Base-by-base conservation (phyloP, 106 monocot species). In the Dioscorea alata region DNA sequence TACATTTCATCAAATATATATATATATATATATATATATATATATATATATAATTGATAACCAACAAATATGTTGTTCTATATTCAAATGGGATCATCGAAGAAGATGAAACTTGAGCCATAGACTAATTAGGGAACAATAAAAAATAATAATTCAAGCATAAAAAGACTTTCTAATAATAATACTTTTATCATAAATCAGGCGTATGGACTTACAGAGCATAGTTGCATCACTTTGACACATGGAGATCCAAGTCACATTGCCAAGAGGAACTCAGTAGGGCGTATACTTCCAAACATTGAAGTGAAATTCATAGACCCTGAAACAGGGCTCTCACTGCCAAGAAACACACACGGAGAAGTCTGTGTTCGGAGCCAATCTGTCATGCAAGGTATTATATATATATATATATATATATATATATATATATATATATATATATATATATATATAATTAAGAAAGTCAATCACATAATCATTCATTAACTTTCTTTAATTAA, bases 191-290 rank as follows among this genome's bases (percentile, higher is more conserved):
- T 42, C 6, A 0, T 42, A 28, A 1, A 10, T 50, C 57, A 87
- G 88, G 90, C 94, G 23, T 92, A 97, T 63, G 96, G 96, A n/a
- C 69, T 97, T 16, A 92, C 96, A 10, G 96, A 97, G 76, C 96
- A 97, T 34, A 97, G 89, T 66, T 97, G 96, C 92, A 97, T 97
- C 33, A 92, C 96, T 0, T 66, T 92, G 16, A 97, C 78, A 13
- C 96, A 97, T 72, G 79, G 83, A 12, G 84, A 85, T 67, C 83
- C 83, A n/a, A 80, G 53, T 9, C 54, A 32, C 13, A 54, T 68
- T 4, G 85, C 95, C 12, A 92, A 97, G 84, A 97, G 69, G 79
- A 83, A 79, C 71, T 97, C 96, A 0, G 92, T 97, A 0, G 92
- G 96, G 0, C 89, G 89, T 74, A 84, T 96, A 18, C 78, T 97